Base-by-base conservation (phyloP, 2,329 filamentous ascomycete genomes). In the Blumeria hordei region DNA sequence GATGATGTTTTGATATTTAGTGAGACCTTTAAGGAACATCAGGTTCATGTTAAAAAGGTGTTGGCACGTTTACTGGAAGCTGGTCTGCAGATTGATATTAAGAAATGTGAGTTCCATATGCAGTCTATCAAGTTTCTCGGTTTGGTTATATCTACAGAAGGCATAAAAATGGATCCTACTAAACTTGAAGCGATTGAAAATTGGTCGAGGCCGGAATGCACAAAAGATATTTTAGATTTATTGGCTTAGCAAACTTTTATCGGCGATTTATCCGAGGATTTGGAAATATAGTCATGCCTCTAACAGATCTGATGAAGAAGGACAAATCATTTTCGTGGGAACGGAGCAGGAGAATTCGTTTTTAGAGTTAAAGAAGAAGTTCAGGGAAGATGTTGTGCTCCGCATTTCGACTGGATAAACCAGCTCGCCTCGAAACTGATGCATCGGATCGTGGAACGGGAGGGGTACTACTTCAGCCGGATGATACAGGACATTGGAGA, bases 1-100 rank as follows among this genome's bases (percentile, higher is more conserved):
- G 45, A 50, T 18, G 45, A 50, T 3, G 35, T 34, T 35, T 10
- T 45, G 33, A 57, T 60, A 3, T 54, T 59, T 10, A 53, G 50
- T 18, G 8, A 53, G 2, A 16, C 14, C 1, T 9, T 53, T 6
- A 14, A 53, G 16, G 34, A 37, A 37, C 50, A 53, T 21, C 1
- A 53, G 16, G 16, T 21, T 12, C 50, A 37, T 39, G 14, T 53
- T 6, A 37, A 21, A 12, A 37, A 39, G 34, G 34, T 53, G 3
- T n/a, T 36, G 1, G 1, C 33, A 2, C 6, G 50, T 2, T 11
- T 53, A 6, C 18, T 18, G 3, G n/a, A 21, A 16, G 34, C 32
- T 2, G 28, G 47, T 8, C 32, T 53, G 11, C 33, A 53, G 34
- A 53, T 53, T 6, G 34, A 53, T 53, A 37, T 53, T 1, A 53